Evolutionary conservation across 352 stramenopile species (phyloP), one percentile per base, ranked within the genome.

Genomic region (Phytopythium delawarense): DNA sequence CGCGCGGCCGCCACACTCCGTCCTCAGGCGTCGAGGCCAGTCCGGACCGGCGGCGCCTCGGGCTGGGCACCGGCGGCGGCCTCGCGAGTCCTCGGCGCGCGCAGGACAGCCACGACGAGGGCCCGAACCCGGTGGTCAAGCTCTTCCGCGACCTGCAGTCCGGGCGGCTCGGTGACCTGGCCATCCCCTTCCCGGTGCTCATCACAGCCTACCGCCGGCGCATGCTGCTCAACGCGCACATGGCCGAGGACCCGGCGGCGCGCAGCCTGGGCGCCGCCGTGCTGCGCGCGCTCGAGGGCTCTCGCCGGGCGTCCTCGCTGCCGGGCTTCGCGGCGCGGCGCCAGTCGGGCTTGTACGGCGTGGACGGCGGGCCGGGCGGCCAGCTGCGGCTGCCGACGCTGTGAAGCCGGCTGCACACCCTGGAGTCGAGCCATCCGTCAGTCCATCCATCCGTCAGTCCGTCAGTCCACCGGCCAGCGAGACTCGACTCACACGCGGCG

Each of bases 151-250:
- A 93, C 64, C 64, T 94, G 45, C 82, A 92, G 63, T 79, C 74
- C 28, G 86, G 86, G 11, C 91, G 89, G 57, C 73, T 94, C 1
- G 86, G 86, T 0, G 83, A 94, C 65, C 59, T 92, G 21, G 74
- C 78, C 18, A 78, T 92, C 32, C 81, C 79, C 8, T 92, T 94
- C 34, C 81, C 86, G 1, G 75, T 90, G 21, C 69, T 92, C 28
- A 93, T 93, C 71, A 91, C 81, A 4, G 86, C 86, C 13, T 92
- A 92, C 34, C 70, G 86, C 11, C 70, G 86, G 6, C 79, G 82
- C 4, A 92, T 94, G 84, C 70, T 92, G 11, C 65, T 94, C n/a
- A 88, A 91, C 44, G 84, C 84, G 0, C 84, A 94, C 75, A 94
- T 94, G 84, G 76, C 82, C 12, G 80, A 83, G 13, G 84, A 91